A percentile compares a stretch with the other conserved stretches of the same genome.
These are phyloP conservation scores for Neofusicoccum parvum DNA, from an alignment of 2,329 filamentous ascomycete species.

Conservation along the genomic window DNA sequence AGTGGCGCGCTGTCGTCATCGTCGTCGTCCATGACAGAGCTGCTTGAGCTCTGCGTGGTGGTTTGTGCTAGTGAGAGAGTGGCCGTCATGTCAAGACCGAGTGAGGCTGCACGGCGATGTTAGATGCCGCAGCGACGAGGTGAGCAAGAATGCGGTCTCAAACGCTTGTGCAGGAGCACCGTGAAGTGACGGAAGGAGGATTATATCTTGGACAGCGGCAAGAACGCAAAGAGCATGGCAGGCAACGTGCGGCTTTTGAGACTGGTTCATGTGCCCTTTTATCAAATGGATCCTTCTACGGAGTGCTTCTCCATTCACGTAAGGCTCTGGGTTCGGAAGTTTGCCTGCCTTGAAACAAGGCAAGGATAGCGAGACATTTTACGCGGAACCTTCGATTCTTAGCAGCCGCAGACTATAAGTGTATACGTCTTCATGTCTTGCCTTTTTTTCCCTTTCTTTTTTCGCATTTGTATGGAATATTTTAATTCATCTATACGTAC, in stretches of 20 bases:
- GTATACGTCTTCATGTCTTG: too few relatives aligned
- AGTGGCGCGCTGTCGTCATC: conserved; percentile 1
- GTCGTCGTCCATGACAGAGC: not conserved
- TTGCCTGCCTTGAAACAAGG: not conserved
- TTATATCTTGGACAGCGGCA: not conserved
- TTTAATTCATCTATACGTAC: too few relatives aligned
- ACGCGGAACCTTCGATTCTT: not conserved
- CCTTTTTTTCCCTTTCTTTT: too few relatives aligned
- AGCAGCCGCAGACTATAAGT: not conserved
- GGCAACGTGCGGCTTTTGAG: not conserved
- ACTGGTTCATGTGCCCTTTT: not conserved
- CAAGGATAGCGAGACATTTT: not conserved
- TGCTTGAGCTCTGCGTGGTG: not conserved
- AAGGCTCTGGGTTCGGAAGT: not conserved
- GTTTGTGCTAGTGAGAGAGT: not conserved
- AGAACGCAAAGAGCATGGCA: not conserved
- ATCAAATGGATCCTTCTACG: not conserved
- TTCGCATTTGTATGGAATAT: too few relatives aligned
- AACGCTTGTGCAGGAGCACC: not conserved
- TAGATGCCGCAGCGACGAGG: not conserved
- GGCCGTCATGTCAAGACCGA: not conserved
- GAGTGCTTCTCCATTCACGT: not conserved
- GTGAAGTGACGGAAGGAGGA: not conserved
- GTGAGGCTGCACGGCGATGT: too few relatives aligned
- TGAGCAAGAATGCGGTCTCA: not conserved